A percentile compares a stretch with the other conserved stretches of the same genome.
Evolutionary conservation across 1,284 basidiomycete genomes (phyloP).

Genomic region (Malassezia globosa): DNA sequence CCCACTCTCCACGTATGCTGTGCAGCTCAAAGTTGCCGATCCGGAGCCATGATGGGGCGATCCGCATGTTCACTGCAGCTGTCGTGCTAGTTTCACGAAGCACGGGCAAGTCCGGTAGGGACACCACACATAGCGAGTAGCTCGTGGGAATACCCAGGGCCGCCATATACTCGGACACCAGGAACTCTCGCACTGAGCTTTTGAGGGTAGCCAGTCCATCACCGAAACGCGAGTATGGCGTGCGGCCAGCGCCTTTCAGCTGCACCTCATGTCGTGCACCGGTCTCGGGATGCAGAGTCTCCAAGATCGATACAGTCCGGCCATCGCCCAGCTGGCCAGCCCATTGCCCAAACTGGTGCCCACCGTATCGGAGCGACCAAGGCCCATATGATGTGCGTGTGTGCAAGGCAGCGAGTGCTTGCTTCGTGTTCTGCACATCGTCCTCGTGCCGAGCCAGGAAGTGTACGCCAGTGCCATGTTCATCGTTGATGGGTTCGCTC

Average conservation of each 20-base stretch:
- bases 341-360: conserved; percentile 73
- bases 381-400: conserved; percentile 22
- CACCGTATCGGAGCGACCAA: conserved; percentile 41
- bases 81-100: conserved; percentile 66
- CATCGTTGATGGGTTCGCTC: background rate
- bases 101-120: conserved; percentile 65
- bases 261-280: conserved; percentile 59
- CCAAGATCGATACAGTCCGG: conserved; percentile 68
- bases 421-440: background rate
- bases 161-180: conserved; percentile 60
- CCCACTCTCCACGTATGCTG: conserved; percentile 53
- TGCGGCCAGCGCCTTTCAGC: conserved; percentile 84
- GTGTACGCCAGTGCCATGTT: conserved; percentile 22
- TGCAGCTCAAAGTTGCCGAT: conserved; percentile 83
- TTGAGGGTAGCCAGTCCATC: conserved; percentile 86
- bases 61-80: conserved; percentile 68
- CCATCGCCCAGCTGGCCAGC: conserved; percentile 97
- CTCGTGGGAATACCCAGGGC: conserved; percentile 79
- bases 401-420: background rate
- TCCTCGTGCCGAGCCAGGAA: conserved; percentile 20
- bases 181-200: conserved; percentile 77
- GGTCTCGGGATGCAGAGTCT: conserved; percentile 55
- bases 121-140: conserved; percentile 69
- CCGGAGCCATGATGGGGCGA: conserved; percentile 80
- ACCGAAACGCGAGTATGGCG: conserved; percentile 78